Base-by-base conservation (phyloP, 805 yeast species). In the Candida dajiaensis region DNA sequence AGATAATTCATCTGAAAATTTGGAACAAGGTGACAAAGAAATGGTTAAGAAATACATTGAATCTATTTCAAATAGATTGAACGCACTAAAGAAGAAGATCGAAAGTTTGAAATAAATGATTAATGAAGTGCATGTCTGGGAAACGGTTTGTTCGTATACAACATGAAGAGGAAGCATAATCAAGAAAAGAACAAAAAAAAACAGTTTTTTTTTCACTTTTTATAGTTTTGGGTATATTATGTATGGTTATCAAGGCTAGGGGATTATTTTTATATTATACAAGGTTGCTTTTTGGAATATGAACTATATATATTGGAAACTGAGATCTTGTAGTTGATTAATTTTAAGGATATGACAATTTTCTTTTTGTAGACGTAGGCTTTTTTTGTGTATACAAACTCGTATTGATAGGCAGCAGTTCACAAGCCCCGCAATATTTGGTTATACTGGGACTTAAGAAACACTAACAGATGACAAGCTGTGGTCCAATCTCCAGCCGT, bases 21-120 rank as follows among this genome's bases (percentile, higher is more conserved):
- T 90, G 48, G 95, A 87, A 58, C 76, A 71, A 5, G 88, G 83
- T 42, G 98, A 92, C 63, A 70, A 70, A 43, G 77, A 73, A 39
- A 83, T 86, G 65, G 88, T 92, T 43, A 88, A 84, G 61, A 81
- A 81, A 64, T 88, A 90, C 59, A 83, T 89, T 54, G 77, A 78
- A 46, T 84, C 95, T 63, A 89, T 92, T 52, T 87, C 92, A 15
- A 83, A 80, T 54, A 73, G 98, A 51, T 71, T 92, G 55, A 74
- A 78, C n/a, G 80, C 83, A 11, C 72, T 90, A 59, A 76, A 83
- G 62, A 73, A 71, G 58, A 88, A 83, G 71, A 59, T 83, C 44
- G 57, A 53, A 25, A 44, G 43, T 12, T 11, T 20, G 16, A 19
- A 36, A 36, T 36, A 25, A 36, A 12, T 18, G 7, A 19, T 16